phyloP scores from a whole-genome alignment of 1,284 basidiomycete species.

The Peniophora sp. region DNA sequence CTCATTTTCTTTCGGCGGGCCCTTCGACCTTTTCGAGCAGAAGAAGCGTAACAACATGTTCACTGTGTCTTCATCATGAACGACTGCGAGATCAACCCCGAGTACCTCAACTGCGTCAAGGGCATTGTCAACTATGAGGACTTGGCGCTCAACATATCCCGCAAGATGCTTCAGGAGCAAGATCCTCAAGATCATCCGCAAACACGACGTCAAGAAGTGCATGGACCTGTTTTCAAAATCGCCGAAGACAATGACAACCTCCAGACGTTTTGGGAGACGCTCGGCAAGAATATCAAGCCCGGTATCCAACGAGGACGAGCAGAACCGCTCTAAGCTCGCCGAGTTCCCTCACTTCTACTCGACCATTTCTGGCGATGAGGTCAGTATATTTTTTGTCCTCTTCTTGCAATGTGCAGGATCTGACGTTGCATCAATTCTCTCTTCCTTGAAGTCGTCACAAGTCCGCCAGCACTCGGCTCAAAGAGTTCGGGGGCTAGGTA shows the following conservation, averaged over 20 bases:
- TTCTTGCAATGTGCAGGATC: not conserved
- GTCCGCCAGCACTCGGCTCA: slow-evolving; percentile 96
- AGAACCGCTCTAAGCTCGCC: slow-evolving; percentile 98
- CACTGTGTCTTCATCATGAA: slow-evolving; percentile 99
- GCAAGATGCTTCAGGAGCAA: slow-evolving; percentile 99
- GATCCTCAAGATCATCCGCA: slow-evolving; percentile 99
- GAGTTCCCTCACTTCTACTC: slow-evolving; percentile 99
- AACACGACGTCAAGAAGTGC: slow-evolving; percentile 98
- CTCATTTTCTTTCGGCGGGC: slow-evolving; percentile 52
- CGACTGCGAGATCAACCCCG: slow-evolving; percentile 98
- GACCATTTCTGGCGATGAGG: slow-evolving; percentile 91
- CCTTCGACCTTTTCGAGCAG: slow-evolving; percentile 99
- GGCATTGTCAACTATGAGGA: slow-evolving; percentile 99
- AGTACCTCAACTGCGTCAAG: slow-evolving; percentile 99
- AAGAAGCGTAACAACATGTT: slow-evolving; percentile 99
- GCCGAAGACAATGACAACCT: slow-evolving; percentile 99
- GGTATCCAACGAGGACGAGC: slow-evolving; percentile 99
- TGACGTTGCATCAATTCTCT: slow-evolving; percentile 64
- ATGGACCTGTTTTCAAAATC: slow-evolving; percentile 94
- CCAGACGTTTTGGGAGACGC: slow-evolving; percentile 92
- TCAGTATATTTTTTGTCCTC: slow-evolving; percentile 35
- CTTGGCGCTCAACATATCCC: slow-evolving; percentile 98
- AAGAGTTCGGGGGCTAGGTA: slow-evolving; percentile 99
- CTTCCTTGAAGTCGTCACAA: slow-evolving; percentile 98
- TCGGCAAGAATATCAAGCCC: slow-evolving; percentile 97